A percentile compares a stretch with the other conserved stretches of the same genome.
phyloP scores from a whole-genome alignment of 2,329 filamentous ascomycete genomes.

The Plectosphaerella sp. region DNA sequence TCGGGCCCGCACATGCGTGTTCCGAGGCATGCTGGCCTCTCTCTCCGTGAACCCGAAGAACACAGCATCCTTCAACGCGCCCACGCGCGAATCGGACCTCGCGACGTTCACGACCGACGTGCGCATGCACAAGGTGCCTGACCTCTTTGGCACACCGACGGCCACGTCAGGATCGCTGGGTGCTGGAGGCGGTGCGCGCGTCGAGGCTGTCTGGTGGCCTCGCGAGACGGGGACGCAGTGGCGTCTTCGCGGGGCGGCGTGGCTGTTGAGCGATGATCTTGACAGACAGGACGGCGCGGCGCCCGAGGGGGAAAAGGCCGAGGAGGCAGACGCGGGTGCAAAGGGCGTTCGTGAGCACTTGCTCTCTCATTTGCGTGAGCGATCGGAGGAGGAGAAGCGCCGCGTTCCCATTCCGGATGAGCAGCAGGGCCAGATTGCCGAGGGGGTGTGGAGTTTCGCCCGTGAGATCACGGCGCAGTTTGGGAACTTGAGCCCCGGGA shows the following conservation, averaged over 20 bases:
- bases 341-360: slow-evolving; percentile 36
- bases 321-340: slow-evolving; percentile 33
- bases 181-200: slow-evolving; percentile 60
- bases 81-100: slow-evolving; percentile 68
- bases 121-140: slow-evolving; percentile 76
- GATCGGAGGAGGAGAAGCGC: neutral
- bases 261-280: slow-evolving; percentile 68
- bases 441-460: slow-evolving; percentile 66
- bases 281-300: slow-evolving; percentile 25
- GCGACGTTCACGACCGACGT: slow-evolving; percentile 83
- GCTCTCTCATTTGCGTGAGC: slow-evolving; percentile 14
- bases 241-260: slow-evolving; percentile 74
- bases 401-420: neutral
- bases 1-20: slow-evolving; percentile 75
- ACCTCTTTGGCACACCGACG: slow-evolving; percentile 56
- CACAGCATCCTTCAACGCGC: slow-evolving; percentile 65
- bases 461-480: slow-evolving; percentile 83
- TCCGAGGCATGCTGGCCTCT: slow-evolving; percentile 76
- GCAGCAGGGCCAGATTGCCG: slow-evolving; percentile 5
- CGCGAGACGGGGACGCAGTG: slow-evolving; percentile 71
- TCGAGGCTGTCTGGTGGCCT: slow-evolving; percentile 86
- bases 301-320: neutral
- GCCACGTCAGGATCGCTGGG: slow-evolving; percentile 42
- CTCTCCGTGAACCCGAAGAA: slow-evolving; percentile 71
- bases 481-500: slow-evolving; percentile 77